Percentiles rank a stretch among this genome's conserved stretches.
phyloP scores from a whole-genome alignment of 2,329 filamentous ascomycete genomes.

The Fusarium concolor region DNA sequence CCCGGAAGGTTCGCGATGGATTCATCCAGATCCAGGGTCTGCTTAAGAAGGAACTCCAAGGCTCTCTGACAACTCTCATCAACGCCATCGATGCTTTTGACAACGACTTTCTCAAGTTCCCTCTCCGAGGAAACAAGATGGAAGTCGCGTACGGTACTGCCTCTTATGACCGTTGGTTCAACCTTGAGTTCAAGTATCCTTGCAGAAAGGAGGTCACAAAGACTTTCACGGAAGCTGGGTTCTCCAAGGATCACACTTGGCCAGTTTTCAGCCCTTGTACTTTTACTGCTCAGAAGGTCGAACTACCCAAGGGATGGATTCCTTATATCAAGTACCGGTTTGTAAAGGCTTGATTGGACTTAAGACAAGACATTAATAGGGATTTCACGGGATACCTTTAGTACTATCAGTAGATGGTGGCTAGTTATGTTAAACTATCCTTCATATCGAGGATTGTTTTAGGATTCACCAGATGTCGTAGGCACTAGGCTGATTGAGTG shows the following conservation, averaged over 20 bases:
- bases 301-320: conserved; percentile 28
- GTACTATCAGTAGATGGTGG: too few relatives aligned
- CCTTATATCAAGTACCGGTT: conserved; percentile 37
- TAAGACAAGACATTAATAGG: too few relatives aligned
- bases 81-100: conserved; percentile 20
- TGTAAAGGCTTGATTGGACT: conserved; percentile 10
- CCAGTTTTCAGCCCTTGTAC: conserved; percentile 24
- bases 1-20: conserved; percentile 30
- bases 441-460: too few relatives aligned
- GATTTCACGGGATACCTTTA: too few relatives aligned
- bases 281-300: conserved; percentile 20
- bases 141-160: conserved; percentile 21
- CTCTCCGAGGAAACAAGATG: conserved; percentile 24
- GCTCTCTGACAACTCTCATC: not conserved
- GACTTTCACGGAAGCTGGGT: conserved; percentile 19
- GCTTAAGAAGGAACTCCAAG: conserved; percentile 12
- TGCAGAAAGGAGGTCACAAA: conserved; percentile 18
- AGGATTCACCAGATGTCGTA: too few relatives aligned
- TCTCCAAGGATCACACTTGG: conserved; percentile 21
- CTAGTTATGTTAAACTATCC: too few relatives aligned
- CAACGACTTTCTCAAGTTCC: conserved; percentile 21
- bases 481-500: too few relatives aligned
- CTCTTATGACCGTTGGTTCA: conserved; percentile 24
- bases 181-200: conserved; percentile 33
- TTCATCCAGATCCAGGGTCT: conserved; percentile 18